A percentile compares a stretch with the other conserved stretches of the same genome.
phyloP scores from a whole-genome alignment of 1,284 basidiomycete species.

The Chondrostereum purpureum region DNA sequence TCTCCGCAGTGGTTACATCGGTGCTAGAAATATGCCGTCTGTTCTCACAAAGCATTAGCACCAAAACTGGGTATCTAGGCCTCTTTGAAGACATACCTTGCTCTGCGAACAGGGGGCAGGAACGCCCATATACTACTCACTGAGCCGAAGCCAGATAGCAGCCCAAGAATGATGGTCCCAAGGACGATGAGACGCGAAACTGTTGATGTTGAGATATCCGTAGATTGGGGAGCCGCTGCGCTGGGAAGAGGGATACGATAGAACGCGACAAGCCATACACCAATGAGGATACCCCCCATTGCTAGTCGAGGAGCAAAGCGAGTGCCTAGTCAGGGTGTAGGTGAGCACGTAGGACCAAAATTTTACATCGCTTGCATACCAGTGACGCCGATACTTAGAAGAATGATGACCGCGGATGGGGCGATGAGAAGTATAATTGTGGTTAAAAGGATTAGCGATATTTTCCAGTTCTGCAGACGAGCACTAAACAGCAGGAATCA shows the following conservation, averaged over 20 bases:
- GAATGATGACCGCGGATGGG: constrained; percentile 53
- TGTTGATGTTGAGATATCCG: constrained; percentile 37
- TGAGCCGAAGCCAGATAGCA: constrained; percentile 71
- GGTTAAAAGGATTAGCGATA: constrained; percentile 54
- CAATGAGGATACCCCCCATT: constrained; percentile 44
- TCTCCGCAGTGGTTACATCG: constrained; percentile 43
- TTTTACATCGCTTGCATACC: constrained; percentile 12
- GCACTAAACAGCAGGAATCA: constrained; percentile 33
- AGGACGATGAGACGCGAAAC: constrained; percentile 66
- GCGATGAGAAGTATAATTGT: constrained; percentile 51
- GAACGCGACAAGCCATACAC: constrained; percentile 49
- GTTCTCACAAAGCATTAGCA: constrained; percentile 2
- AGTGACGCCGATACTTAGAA: constrained; percentile 37
- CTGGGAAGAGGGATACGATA: constrained; percentile 62
- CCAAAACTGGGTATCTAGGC: constrained; percentile 2
- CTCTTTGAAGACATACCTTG: constrained; percentile 16
- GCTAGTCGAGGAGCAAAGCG: constrained; percentile 24
- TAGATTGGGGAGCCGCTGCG: constrained; percentile 27
- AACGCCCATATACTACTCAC: constrained; percentile 56
- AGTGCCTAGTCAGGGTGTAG: constrained; percentile 1
- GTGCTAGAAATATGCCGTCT: constrained; percentile 38
- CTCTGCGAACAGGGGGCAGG: constrained; percentile 23
- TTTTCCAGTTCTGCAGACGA: constrained; percentile 57
- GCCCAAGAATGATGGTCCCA: constrained; percentile 65
- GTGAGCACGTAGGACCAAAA: constrained; percentile 1